phyloP scores from a whole-genome alignment of 306 rosid species.

The Boehmeria nivea region DNA sequence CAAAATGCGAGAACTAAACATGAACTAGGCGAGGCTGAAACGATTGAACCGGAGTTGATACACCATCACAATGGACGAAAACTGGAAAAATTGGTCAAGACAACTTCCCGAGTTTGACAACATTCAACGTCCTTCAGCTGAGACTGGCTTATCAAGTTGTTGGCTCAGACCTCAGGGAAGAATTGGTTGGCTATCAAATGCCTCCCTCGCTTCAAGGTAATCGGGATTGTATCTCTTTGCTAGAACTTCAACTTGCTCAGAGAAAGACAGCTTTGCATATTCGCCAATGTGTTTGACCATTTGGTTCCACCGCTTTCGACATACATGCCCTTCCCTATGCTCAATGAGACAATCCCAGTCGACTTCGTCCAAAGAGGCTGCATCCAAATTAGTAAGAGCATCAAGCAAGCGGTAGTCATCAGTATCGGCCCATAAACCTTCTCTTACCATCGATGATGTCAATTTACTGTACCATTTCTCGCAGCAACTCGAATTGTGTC shows the following conservation, averaged over 20 bases:
- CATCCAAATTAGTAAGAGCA: conserved; percentile 59
- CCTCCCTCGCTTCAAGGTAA: conserved; percentile 52
- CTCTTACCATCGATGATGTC: conserved; percentile 50
- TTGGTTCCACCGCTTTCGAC: conserved; percentile 78
- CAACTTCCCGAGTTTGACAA: too few relatives aligned
- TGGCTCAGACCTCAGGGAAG: too few relatives aligned
- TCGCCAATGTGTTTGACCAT: conserved; percentile 63
- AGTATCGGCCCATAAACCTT: conserved; percentile 54
- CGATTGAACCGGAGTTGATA: too few relatives aligned
- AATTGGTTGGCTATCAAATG: conserved; percentile 43
- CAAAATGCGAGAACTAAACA: too few relatives aligned
- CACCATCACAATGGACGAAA: too few relatives aligned
- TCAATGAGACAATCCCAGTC: conserved; percentile 78
- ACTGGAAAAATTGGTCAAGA: too few relatives aligned
- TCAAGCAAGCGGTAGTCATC: conserved; percentile 64
- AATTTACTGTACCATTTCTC: conserved; percentile 62
- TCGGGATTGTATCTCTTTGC: conserved; percentile 50
- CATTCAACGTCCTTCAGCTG: too few relatives aligned
- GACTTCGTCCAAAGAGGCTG: conserved; percentile 60
- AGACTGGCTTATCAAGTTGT: too few relatives aligned
- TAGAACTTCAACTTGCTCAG: conserved; percentile 70
- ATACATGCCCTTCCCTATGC: conserved; percentile 58
- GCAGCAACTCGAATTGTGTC: conserved; percentile 41
- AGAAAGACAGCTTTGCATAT: conserved; percentile 44
- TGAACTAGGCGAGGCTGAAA: too few relatives aligned